phyloP scores from a whole-genome alignment of 2,329 filamentous ascomycete species.

The Exophiala sideris region DNA sequence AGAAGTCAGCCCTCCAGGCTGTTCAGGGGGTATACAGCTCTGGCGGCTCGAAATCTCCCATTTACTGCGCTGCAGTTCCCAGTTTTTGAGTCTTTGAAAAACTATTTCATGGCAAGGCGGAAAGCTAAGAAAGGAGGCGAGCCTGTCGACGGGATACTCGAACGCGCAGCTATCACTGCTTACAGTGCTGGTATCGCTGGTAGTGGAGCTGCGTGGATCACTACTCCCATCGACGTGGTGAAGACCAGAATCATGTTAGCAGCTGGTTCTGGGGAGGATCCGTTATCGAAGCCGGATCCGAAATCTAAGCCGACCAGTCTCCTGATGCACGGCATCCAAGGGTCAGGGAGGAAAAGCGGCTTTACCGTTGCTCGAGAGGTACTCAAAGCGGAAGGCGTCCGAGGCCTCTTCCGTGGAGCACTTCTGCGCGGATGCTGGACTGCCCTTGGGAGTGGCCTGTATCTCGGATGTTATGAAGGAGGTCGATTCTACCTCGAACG shows the following conservation, averaged over 20 bases:
- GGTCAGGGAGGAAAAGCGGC: slow-evolving; percentile 41
- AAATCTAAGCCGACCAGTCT: slow-evolving; percentile 17
- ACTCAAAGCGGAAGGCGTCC: slow-evolving; percentile 63
- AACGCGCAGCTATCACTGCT: slow-evolving; percentile 70
- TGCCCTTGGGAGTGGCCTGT: slow-evolving; percentile 75
- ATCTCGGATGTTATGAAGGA: slow-evolving; percentile 81
- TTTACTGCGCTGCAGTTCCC: slow-evolving; percentile 89
- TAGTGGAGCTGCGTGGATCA: slow-evolving; percentile 71
- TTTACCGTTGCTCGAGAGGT: slow-evolving; percentile 64
- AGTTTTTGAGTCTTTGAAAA: slow-evolving; percentile 71
- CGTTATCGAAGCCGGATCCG: slow-evolving; percentile 5
- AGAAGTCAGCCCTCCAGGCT: slow-evolving; percentile 52
- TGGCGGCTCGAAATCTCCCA: slow-evolving; percentile 78
- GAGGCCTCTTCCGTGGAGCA: slow-evolving; percentile 71
- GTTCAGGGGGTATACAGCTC: slow-evolving; percentile 72
- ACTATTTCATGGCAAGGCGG: slow-evolving; percentile 48
- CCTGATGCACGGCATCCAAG: slow-evolving; percentile 23
- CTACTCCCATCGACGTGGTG: slow-evolving; percentile 83
- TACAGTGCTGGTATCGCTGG: slow-evolving; percentile 71
- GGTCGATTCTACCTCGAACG: slow-evolving; percentile 60
- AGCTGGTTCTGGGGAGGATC: slow-evolving; percentile 42
- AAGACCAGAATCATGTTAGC: slow-evolving; percentile 87
- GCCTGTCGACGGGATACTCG: slow-evolving; percentile 46
- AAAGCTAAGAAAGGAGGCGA: slow-evolving; percentile 37
- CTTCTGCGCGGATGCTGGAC: slow-evolving; percentile 75